These are phyloP conservation scores for Aechmea fasciata DNA, from an alignment of 176 grass and related monocot species.

Conservation along the genomic window DNA sequence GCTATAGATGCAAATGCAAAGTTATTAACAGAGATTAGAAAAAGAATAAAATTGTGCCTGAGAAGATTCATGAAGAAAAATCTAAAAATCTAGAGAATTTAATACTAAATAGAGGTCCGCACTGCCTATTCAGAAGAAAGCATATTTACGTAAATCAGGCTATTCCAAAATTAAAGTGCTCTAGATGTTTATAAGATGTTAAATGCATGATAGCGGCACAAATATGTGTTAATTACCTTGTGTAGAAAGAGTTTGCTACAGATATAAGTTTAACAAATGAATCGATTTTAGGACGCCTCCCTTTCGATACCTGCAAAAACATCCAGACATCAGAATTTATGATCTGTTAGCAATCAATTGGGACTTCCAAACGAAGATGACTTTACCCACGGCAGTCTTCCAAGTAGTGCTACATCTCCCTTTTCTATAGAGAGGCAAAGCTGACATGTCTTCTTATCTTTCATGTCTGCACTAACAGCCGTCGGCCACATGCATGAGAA, in stretches of 20 bases:
- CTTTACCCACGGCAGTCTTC: conserved; percentile 48
- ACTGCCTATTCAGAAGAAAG: too few relatives aligned
- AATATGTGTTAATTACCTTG: conserved; percentile 35
- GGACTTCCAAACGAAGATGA: neutral
- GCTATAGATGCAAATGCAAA: too few relatives aligned
- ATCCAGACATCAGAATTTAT: conserved; percentile 21
- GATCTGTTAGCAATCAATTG: neutral
- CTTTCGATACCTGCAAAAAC: conserved; percentile 48
- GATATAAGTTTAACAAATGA: conserved; percentile 42
- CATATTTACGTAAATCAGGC: too few relatives aligned
- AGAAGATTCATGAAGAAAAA: too few relatives aligned
- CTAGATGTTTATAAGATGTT: neutral
- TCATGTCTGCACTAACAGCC: conserved; percentile 21
- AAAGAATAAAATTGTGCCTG: too few relatives aligned
- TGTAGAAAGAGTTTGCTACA: conserved; percentile 40
- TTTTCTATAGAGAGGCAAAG: conserved; percentile 65
- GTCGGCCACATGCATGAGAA: conserved; percentile 39
- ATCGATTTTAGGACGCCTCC: conserved; percentile 38
- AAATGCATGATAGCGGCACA: too few relatives aligned
- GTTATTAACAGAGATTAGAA: too few relatives aligned
- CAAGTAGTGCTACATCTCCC: conserved; percentile 40
- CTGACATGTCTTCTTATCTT: conserved; percentile 34
- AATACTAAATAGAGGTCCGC: too few relatives aligned
- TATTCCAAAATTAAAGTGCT: neutral
- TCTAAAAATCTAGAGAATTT: too few relatives aligned